Conservation (phyloP, 306 rosid genomes). For the Pterocarpus macrocarpus region DNA sequence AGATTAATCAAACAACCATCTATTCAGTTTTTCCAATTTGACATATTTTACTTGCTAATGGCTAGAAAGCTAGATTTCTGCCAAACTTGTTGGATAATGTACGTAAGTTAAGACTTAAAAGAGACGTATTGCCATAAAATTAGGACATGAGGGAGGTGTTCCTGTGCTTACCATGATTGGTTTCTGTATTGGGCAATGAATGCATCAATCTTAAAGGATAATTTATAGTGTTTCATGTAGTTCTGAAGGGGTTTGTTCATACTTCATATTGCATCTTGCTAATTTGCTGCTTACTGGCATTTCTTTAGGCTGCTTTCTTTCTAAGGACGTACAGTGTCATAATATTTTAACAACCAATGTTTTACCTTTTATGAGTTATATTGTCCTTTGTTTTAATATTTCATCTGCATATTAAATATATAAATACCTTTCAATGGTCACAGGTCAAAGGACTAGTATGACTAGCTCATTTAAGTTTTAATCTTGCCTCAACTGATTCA, state of each 20-base stretch:
- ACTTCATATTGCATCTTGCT: background rate
- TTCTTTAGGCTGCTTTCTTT: background rate
- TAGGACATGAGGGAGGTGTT: background rate
- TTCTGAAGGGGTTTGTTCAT: background rate
- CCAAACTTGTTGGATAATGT: background rate
- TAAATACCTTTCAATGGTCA: background rate
- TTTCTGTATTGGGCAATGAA: background rate
- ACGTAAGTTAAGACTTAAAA: too few species aligned
- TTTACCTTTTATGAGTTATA: background rate
- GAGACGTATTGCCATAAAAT: background rate
- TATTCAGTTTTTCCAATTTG: background rate
- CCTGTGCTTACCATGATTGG: constrained; percentile 7
- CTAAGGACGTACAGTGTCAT: background rate
- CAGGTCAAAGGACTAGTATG: background rate
- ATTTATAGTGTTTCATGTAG: background rate
- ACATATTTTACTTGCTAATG: background rate
- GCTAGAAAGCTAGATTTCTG: background rate
- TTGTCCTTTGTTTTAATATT: background rate
- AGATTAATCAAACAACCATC: background rate
- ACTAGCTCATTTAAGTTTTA: constrained; percentile 8
- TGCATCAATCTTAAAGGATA: background rate
- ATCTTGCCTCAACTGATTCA: constrained; percentile 19
- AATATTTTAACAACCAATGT: background rate
- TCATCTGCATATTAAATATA: constrained; percentile 20
- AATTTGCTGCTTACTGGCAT: background rate